Evolutionary conservation across 192 early-diverging fungal species (phyloP), one percentile per base, ranked within the genome.

Genomic region (Backusella liffmaniae): DNA sequence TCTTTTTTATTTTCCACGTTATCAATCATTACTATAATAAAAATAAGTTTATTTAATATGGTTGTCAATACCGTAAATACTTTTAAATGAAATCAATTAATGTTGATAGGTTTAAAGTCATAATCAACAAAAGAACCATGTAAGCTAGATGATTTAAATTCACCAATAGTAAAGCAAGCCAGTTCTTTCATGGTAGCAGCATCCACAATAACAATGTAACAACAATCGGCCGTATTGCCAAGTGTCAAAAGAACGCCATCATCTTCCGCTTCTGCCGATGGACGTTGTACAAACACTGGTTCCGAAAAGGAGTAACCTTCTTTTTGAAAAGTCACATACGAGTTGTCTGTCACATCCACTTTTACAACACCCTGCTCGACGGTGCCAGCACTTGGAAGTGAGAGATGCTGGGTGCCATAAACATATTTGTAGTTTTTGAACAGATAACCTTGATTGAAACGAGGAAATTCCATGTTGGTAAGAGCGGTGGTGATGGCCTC

Each of bases 161-260:
- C 21, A 42, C 73, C 73, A 74, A 87, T 82, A 6, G 82, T 80
- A 8, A 82, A 84, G 42, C 84, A 84, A 10, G 85, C 86, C 44
- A 87, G 70, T 76, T 90, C 89, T 2, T 71, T 49, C 72, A 90
- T 66, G 3, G 80, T 84, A 66, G 75, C 41, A 21, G 85, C 88
- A 76, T 89, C 77, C 59, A 90, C 59, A 6, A 89, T 75, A 21
- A 87, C 39, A 76, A 90, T 66, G 75, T 82, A 87, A 32, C 82
- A 82, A 0, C 75, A 73, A 9, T 78, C 76, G 5, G 74, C 39
- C n/a, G 73, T 49, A 32, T 78, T 73, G 6, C 83, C 85, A 70
- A 90, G 70, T n/a, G 78, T 84, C 44, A 90, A 59, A n/a, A 90
- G 32, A 1, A 89, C 84, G 44, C 88, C 89, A 73, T 90, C 88